Evolutionary conservation across 768 basidiomycete species (phyloP).

Genomic region (Boletus speciosus): DNA sequence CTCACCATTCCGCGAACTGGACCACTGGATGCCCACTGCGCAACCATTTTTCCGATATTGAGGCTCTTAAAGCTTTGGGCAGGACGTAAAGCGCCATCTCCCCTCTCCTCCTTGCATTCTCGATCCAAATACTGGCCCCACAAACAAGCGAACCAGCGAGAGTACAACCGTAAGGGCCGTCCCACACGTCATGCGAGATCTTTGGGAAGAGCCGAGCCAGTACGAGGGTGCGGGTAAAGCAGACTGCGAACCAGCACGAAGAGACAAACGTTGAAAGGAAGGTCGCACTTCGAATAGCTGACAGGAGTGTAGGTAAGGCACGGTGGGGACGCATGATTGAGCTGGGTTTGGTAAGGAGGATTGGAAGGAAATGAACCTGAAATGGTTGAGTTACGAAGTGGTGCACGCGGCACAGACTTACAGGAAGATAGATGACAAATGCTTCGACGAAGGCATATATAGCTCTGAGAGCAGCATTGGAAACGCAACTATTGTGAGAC

Average conservation of each 20-base stretch:
- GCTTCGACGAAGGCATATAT: slow-evolving; percentile 59
- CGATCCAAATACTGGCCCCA: slow-evolving; percentile 76
- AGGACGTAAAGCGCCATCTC: slow-evolving; percentile 81
- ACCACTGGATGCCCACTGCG: slow-evolving; percentile 40
- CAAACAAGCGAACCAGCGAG: slow-evolving; percentile 66
- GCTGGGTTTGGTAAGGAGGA: slow-evolving; percentile 56
- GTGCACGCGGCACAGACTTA: slow-evolving; percentile 34
- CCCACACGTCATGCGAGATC: slow-evolving; percentile 77
- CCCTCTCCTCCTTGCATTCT: slow-evolving; percentile 64
- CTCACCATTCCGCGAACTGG: slow-evolving; percentile 34
- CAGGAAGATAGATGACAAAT: slow-evolving; percentile 66
- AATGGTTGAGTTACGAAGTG: not conserved
- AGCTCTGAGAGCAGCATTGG: slow-evolving; percentile 55
- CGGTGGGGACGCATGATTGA: slow-evolving; percentile 45
- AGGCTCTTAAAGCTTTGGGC: slow-evolving; percentile 63
- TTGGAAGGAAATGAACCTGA: slow-evolving; percentile 69
- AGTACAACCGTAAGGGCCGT: slow-evolving; percentile 69
- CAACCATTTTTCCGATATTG: slow-evolving; percentile 54
- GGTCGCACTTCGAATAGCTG: slow-evolving; percentile 60
- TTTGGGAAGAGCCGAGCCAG: slow-evolving; percentile 60
- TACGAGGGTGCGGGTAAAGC: slow-evolving; percentile 62
- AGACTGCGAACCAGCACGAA: slow-evolving; percentile 68
- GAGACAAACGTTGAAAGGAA: slow-evolving; percentile 74
- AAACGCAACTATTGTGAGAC: slow-evolving; percentile 53
- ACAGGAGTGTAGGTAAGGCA: slow-evolving; percentile 40